Conservation (phyloP, 139 green algal species). For the Chlorella sp. region DNA sequence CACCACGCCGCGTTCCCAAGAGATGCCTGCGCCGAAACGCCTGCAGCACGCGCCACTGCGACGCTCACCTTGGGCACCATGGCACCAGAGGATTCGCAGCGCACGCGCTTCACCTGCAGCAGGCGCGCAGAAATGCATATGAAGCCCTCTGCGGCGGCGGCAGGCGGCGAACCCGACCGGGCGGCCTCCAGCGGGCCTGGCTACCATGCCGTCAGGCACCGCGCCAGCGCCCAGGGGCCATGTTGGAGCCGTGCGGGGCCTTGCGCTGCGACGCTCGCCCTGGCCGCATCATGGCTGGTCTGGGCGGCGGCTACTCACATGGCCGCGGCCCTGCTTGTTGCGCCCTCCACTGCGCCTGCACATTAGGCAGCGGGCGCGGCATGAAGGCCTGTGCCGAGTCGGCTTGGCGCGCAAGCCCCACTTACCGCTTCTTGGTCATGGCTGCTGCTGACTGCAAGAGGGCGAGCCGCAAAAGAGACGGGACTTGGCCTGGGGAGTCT, state of each 20-base stretch:
- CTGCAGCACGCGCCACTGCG: too few relatives aligned
- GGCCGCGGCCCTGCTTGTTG: conserved; percentile 90
- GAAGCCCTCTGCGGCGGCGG: neutral
- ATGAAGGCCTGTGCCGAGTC: neutral
- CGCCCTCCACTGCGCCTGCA: conserved; percentile 47
- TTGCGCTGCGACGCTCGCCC: neutral
- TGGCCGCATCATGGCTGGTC: neutral
- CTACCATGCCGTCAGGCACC: neutral
- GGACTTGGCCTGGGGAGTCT: neutral
- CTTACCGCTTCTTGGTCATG: conserved; percentile 50
- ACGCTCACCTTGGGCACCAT: conserved; percentile 97
- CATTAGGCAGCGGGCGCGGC: neutral
- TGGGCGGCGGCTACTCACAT: conserved; percentile 48
- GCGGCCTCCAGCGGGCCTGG: neutral
- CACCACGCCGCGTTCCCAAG: too few relatives aligned
- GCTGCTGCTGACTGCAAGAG: conserved; percentile 6
- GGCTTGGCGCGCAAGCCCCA: conserved; percentile 7
- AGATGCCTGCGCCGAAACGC: too few relatives aligned
- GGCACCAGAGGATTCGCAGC: conserved; percentile 94
- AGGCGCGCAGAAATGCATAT: neutral
- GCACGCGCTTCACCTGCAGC: conserved; percentile 84
- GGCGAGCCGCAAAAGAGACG: neutral
- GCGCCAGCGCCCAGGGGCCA: too few relatives aligned
- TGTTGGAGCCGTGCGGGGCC: too few relatives aligned
- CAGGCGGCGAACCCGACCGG: too few relatives aligned